Base-by-base conservation (phyloP, 306 rosid species). In the Hippophae rhamnoides region DNA sequence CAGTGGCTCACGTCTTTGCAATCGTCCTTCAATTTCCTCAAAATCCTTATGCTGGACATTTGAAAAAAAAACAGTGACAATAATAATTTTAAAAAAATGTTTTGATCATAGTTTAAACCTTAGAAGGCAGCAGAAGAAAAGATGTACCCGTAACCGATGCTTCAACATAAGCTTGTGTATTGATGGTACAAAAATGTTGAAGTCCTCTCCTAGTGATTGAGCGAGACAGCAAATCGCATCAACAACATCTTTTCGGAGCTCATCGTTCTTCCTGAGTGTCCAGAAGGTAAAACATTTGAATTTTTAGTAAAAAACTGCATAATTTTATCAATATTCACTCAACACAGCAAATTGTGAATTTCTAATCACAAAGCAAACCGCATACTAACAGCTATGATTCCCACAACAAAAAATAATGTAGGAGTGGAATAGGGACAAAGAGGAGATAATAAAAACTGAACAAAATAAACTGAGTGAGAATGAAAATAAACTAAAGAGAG, bases 221-320 rank as follows among this genome's bases (percentile, higher is more conserved):
- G 96, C 99, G 60, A 92, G 72, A 76, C 96, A 92, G 74, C 96
- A 88, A 73, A 92, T 93, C 9, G 96, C 96, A 75, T 92, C 99
- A 64, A 92, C 84, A 26, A 89, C 83, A 73, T 92, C 95, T 67
- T 78, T 92, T 27, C 90, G 82, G 64, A 92, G 86, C 60, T 92
- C 99, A 66, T 82, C 85, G 69, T 76, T 85, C 78, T 85, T 90
- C 86, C 97, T 90, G 81, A 47, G 70, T 63, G 55, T 56, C 9
- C 55, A 42, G 70, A 57, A 41, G 60, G 56, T 56, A 70, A 61
- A 54, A 18, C 23, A 18, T 18, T 18, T 7, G 5, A 38, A 42
- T 57, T 40, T 12, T 57, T 14, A 18, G 63, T 50, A 40, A 23
- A 9, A 57, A 43, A 31, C 38, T 31, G 38, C 3, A 31, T 4